phyloP scores from a whole-genome alignment of 1,139 yeast species.

The Suhomyces bolitotheri region DNA sequence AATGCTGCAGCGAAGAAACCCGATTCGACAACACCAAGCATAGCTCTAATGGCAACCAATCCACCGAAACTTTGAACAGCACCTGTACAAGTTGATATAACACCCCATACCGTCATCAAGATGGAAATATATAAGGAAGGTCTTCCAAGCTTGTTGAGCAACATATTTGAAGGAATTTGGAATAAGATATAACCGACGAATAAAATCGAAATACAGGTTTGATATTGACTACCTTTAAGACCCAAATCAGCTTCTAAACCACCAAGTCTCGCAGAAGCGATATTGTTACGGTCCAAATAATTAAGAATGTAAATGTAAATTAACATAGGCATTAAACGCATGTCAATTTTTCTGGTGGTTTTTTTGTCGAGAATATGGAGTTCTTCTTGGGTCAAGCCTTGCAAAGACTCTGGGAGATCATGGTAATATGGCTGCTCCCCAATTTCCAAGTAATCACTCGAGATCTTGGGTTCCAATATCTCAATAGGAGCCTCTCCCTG shows the following conservation, averaged over 20 bases:
- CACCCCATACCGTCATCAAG: constrained; percentile 56
- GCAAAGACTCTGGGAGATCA: constrained; percentile 35
- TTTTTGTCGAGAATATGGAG: constrained; percentile 39
- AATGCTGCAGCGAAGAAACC: constrained; percentile 59
- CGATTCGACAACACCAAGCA: constrained; percentile 59
- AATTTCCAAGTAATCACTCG: constrained; percentile 5
- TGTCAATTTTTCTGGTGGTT: constrained; percentile 50
- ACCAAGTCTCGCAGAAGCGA: constrained; percentile 62
- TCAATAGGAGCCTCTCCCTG: constrained; percentile 3
- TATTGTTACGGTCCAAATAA: constrained; percentile 59
- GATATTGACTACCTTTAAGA: constrained; percentile 51
- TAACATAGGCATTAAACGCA: constrained; percentile 56
- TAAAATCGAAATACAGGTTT: constrained; percentile 55
- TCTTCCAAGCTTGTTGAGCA: constrained; percentile 48
- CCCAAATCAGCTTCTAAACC: constrained; percentile 54
- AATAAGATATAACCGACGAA: constrained; percentile 63
- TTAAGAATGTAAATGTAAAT: constrained; percentile 54
- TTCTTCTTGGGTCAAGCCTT: constrained; percentile 36
- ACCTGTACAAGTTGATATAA: constrained; percentile 49
- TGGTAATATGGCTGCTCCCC: constrained; percentile 11
- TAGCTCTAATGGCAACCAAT: constrained; percentile 47
- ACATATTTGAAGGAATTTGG: constrained; percentile 57
- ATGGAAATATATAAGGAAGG: constrained; percentile 53
- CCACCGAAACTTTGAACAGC: constrained; percentile 42
- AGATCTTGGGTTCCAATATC: constrained; percentile 1